Evolutionary conservation across 2,329 filamentous ascomycete genomes (phyloP).

Genomic region (Fusarium abutilonis): DNA sequence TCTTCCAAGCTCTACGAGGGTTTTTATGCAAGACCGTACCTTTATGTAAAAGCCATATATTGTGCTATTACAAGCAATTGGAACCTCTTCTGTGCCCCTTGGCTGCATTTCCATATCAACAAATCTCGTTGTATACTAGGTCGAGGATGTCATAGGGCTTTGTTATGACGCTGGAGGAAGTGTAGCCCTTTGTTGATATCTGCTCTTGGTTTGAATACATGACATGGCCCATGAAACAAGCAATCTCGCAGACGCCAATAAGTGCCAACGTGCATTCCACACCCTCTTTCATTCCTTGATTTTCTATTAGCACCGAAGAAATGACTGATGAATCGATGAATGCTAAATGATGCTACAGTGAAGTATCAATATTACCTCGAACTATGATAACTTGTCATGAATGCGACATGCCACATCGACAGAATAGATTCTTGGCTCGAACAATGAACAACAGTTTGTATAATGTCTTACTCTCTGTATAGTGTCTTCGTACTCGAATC

Average conservation of each 20-base stretch:
- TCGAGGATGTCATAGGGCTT: conserved; percentile 1
- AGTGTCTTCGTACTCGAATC: conserved; percentile 5
- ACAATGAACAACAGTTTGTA: neutral
- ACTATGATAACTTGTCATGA: neutral
- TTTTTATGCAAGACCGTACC: neutral
- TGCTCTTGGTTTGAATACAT: neutral
- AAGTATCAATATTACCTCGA: neutral
- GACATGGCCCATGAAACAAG: neutral
- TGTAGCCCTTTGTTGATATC: neutral
- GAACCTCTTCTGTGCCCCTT: neutral
- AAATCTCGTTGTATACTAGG: neutral
- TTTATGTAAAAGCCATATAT: neutral
- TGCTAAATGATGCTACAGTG: neutral
- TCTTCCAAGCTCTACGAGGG: conserved; percentile 3
- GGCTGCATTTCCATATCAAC: neutral
- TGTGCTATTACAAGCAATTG: neutral
- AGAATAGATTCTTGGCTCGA: neutral
- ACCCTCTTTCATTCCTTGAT: neutral
- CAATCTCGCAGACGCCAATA: neutral
- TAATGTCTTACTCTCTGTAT: neutral
- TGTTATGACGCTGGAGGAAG: neutral
- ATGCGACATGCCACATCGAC: neutral
- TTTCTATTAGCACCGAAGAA: neutral
- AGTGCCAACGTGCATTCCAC: neutral
- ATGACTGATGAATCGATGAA: neutral